Conservation (phyloP, 371 early-diverging fungal genomes). For the Apophysomyces variabilis region DNA sequence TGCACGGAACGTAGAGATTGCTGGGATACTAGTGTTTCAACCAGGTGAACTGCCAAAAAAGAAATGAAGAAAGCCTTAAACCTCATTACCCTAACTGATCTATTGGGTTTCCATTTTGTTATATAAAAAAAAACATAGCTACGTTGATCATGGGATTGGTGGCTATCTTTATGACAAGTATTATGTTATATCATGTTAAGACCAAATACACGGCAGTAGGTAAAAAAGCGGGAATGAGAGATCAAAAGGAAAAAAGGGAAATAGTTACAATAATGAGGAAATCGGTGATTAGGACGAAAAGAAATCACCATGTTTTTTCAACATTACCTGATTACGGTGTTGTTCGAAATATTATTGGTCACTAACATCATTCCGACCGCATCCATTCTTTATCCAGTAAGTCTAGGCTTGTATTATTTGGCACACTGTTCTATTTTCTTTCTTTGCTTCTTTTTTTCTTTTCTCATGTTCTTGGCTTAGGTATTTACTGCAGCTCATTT, state of each 20-base stretch:
- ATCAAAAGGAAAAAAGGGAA: not conserved
- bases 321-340: slow-evolving; percentile 70
- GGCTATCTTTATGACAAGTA: slow-evolving; percentile 83
- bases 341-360: slow-evolving; percentile 80
- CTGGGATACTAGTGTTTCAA: slow-evolving; percentile 83
- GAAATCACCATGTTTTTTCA: slow-evolving; percentile 94
- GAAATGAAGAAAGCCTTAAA: not conserved
- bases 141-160: slow-evolving; percentile 78
- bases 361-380: slow-evolving; percentile 83
- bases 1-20: slow-evolving; percentile 86
- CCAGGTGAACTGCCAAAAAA: slow-evolving; percentile 60
- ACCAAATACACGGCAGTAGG: slow-evolving; percentile 94
- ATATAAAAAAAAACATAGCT: slow-evolving; percentile 30
- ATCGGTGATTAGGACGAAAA: slow-evolving; percentile 67
- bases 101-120: slow-evolving; percentile 5
- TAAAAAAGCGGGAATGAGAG: slow-evolving; percentile 23
- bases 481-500: slow-evolving; percentile 80
- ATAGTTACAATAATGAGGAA: no score
- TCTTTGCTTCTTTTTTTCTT: slow-evolving; percentile 14
- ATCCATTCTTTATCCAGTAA: slow-evolving; percentile 73
- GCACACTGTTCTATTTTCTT: slow-evolving; percentile 3
- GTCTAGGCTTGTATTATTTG: slow-evolving; percentile 1
- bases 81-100: no score
- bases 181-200: slow-evolving; percentile 91
- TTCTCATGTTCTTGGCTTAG: slow-evolving; percentile 36